Evolutionary conservation across 2,329 filamentous ascomycete genomes (phyloP).

Genomic region (Aspergillus sp.): DNA sequence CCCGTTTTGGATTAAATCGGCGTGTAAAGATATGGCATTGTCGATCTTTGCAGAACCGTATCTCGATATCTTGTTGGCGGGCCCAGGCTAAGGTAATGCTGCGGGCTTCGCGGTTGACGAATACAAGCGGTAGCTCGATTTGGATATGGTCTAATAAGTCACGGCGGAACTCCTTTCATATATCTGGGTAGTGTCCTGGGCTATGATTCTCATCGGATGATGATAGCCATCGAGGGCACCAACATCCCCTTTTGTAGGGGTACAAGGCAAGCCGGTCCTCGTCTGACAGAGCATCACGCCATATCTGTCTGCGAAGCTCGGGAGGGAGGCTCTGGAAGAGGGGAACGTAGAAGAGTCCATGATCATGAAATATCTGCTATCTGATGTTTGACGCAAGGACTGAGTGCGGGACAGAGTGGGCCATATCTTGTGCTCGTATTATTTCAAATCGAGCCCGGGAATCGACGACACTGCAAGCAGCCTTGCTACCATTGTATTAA

Average conservation of each 20-base stretch:
- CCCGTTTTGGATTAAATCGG: background rate
- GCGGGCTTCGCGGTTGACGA: background rate
- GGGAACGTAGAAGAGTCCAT: conserved; percentile 12
- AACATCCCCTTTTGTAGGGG: background rate
- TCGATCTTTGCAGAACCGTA: background rate
- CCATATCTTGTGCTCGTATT: no score
- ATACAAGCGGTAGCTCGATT: background rate
- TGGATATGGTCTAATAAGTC: background rate
- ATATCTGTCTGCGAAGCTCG: background rate
- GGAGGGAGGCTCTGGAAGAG: background rate
- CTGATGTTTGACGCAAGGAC: no score
- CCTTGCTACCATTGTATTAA: no score
- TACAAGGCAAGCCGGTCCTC: background rate
- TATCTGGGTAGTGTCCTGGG: background rate
- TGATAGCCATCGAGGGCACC: background rate
- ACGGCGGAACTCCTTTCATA: background rate
- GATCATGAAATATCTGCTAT: background rate
- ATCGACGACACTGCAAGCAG: no score
- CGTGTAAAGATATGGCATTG: background rate
- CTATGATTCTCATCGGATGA: background rate
- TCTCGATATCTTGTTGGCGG: background rate
- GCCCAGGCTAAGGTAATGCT: background rate
- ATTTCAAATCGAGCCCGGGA: no score
- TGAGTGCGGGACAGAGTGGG: no score
- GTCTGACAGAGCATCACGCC: background rate